Percentiles rank a stretch among this genome's conserved stretches.
phyloP scores from a whole-genome alignment of 768 basidiomycete genomes.

The Trametes cingulata region DNA sequence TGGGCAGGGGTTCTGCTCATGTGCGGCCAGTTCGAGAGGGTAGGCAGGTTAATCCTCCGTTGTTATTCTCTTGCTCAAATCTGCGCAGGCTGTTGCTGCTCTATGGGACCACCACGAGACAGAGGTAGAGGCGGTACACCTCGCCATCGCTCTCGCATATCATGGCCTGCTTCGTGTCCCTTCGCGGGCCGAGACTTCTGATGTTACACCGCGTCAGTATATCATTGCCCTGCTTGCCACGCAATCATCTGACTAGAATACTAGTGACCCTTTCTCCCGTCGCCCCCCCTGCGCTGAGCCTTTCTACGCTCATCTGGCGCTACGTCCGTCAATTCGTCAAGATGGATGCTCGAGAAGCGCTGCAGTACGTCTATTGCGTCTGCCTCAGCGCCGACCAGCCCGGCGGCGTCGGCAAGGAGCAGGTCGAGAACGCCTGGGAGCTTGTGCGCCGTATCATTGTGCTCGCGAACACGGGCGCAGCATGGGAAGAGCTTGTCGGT shows the following conservation, averaged over 20 bases:
- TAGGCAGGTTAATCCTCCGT: constrained; percentile 37
- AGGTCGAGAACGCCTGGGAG: constrained; percentile 80
- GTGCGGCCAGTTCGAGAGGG: constrained; percentile 94
- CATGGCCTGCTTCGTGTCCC: constrained; percentile 90
- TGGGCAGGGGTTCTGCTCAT: constrained; percentile 87
- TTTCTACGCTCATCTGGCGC: constrained; percentile 86
- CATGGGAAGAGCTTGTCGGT: constrained; percentile 94
- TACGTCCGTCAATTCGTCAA: constrained; percentile 92
- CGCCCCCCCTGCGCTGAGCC: constrained; percentile 70
- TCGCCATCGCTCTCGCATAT: constrained; percentile 89
- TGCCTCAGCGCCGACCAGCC: constrained; percentile 75
- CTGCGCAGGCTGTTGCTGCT: constrained; percentile 77
- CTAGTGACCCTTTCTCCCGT: constrained; percentile 70
- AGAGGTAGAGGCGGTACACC: constrained; percentile 91
- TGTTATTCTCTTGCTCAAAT: neutral
- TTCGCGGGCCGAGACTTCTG: constrained; percentile 76
- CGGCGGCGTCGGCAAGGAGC: constrained; percentile 75
- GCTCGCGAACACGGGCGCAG: constrained; percentile 71
- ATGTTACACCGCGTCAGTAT: constrained; percentile 75
- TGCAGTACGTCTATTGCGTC: constrained; percentile 93
- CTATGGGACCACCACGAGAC: constrained; percentile 85
- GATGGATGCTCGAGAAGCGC: constrained; percentile 89
- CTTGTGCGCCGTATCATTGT: constrained; percentile 78
- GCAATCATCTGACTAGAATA: neutral
- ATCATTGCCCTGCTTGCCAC: neutral